These are phyloP conservation scores for Globisporangium paddicum DNA, from an alignment of 352 stramenopile species.

Conservation along the genomic window DNA sequence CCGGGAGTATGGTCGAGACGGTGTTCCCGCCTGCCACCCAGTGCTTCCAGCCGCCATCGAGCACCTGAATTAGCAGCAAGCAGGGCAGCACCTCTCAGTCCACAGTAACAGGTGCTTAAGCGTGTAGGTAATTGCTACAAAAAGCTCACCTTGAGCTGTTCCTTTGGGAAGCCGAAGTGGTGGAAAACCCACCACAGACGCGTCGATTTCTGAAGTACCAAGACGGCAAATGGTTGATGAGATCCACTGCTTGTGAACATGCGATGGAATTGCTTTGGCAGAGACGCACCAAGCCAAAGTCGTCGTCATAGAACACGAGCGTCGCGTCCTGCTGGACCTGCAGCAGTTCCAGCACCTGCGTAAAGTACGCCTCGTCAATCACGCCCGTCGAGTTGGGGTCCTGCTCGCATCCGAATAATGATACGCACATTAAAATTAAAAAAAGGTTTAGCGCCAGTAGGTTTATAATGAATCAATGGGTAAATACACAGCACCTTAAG, in stretches of 20 bases:
- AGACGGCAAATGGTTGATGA: too few species aligned
- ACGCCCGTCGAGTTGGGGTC: slow-evolving; percentile 39
- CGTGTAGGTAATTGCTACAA: background rate
- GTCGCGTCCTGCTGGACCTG: slow-evolving; percentile 41
- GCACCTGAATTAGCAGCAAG: slow-evolving; percentile 24
- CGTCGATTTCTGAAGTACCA: slow-evolving; percentile 43
- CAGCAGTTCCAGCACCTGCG: slow-evolving; percentile 35
- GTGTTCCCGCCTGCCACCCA: slow-evolving; percentile 48
- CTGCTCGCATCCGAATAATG: slow-evolving; percentile 17
- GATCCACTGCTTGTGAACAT: too few species aligned
- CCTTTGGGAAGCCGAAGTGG: slow-evolving; percentile 66
- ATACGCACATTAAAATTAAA: too few species aligned
- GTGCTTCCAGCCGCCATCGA: slow-evolving; percentile 68
- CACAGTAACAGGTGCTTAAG: background rate
- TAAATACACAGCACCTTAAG: slow-evolving; percentile 39
- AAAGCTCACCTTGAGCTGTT: slow-evolving; percentile 59
- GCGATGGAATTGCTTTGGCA: too few species aligned
- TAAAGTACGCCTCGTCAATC: slow-evolving; percentile 37
- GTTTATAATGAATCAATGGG: too few species aligned
- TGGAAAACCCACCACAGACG: slow-evolving; percentile 79
- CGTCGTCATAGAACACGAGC: slow-evolving; percentile 79
- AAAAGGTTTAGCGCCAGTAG: too few species aligned
- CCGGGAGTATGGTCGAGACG: slow-evolving; percentile 25
- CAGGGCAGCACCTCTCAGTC: too few species aligned
- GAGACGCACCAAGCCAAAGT: slow-evolving; percentile 51